Evolutionary conservation across 2,329 filamentous ascomycete species (phyloP), one percentile per base, ranked within the genome.

Genomic region (Thielaviopsis musarum): DNA sequence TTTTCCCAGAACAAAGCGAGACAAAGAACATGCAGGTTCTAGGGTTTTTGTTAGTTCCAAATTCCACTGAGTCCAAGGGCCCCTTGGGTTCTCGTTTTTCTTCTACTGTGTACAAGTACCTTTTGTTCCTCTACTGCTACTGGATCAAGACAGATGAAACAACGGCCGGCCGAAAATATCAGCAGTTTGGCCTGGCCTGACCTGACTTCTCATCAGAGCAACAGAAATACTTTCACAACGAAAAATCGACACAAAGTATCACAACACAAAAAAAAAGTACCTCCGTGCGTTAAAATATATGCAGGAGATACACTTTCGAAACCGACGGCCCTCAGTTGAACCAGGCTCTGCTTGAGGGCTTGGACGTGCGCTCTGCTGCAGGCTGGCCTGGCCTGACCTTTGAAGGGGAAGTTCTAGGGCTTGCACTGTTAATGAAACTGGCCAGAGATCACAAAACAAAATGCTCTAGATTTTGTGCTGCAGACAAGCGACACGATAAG

Each of bases 261-360:
- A 60, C 26, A 59, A 17, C 21, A 56, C 51, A 52, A 55, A 56
- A 52, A 57, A 56, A 52, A 57, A 56, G 55, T 26, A 21, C 45
- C n/a, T 21, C 45, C 45, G 45, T 49, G 45, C 45, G 45, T 49
- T 49, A 21, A 13, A 48, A 49, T 21, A 49, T 49, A 49, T 49
- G 45, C 45, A 49, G 45, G 45, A 49, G 45, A 9, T 19, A 7
- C n/a, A 49, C 45, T 49, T 49, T 49, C 45, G 45, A 49, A 49
- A 49, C 45, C 45, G 45, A 13, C 45, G n/a, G 45, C 45, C n/a
- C n/a, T 49, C 45, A 49, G 45, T 49, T 49, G 45, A 49, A n/a
- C 45, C 45, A 49, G 45, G 45, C 45, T 49, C n/a, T 49, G 45
- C n/a, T n/a, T 49, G 17, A n/a, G n/a, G 45, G 5, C n/a, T 49